These are phyloP conservation scores for Globisporangium yorkense DNA, from an alignment of 352 stramenopile genomes.

Conservation along the genomic window DNA sequence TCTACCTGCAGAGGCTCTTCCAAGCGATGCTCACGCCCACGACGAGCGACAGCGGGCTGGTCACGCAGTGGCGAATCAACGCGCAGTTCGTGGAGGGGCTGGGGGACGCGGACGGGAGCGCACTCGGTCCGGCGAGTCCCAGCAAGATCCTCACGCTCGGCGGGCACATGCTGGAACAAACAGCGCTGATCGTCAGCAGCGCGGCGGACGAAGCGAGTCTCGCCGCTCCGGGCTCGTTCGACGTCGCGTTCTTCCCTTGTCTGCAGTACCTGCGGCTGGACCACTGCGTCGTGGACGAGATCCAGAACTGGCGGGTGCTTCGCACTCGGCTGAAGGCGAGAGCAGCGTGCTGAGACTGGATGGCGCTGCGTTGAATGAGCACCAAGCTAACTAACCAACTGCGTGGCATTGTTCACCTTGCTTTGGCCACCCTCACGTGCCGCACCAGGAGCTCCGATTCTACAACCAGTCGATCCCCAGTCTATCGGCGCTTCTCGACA, in stretches of 20 bases:
- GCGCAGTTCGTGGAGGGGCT: conserved; percentile 5
- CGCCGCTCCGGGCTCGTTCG: conserved; percentile 7
- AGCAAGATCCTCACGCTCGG: conserved; percentile 13
- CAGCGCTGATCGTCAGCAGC: conserved; percentile 6
- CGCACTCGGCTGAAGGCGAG: conserved; percentile 11
- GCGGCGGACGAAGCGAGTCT: conserved; percentile 4
- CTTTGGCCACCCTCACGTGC: not conserved
- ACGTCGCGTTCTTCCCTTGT: conserved; percentile 16
- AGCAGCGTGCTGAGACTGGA: not conserved
- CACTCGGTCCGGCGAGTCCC: conserved; percentile 11
- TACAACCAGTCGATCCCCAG: conserved; percentile 6
- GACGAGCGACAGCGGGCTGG: conserved; percentile 9
- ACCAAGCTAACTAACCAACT: not conserved
- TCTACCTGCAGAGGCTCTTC: conserved; percentile 18
- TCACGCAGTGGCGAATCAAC: conserved; percentile 17
- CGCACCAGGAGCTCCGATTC: conserved; percentile 8
- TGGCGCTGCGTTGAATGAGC: not conserved
- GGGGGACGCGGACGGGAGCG: conserved; percentile 2
- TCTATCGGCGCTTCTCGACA: conserved; percentile 7
- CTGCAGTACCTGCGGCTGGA: conserved; percentile 15
- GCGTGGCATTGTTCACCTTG: not conserved
- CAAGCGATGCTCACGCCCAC: conserved; percentile 14
- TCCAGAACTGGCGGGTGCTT: conserved; percentile 7
- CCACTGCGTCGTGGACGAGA: not conserved
- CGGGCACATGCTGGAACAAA: conserved; percentile 15